phyloP scores from a whole-genome alignment of 179 eudicot species.

The Gypsophila paniculata region DNA sequence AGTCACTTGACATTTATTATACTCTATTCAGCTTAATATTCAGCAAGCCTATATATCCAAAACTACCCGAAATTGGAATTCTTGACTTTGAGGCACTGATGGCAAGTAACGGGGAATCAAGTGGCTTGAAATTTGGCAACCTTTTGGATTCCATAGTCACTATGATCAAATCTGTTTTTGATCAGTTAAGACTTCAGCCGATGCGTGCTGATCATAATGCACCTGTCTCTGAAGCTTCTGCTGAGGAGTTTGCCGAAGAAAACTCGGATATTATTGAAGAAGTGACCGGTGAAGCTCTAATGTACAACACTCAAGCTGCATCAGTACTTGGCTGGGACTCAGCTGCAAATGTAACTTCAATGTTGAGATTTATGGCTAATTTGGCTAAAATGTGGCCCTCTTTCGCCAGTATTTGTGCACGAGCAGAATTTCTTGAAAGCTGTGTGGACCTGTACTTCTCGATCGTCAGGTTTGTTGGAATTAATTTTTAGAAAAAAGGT shows the following conservation, averaged over 20 bases:
- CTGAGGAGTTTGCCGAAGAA: slow-evolving; percentile 59
- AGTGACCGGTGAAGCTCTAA: slow-evolving; percentile 66
- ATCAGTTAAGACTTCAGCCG: slow-evolving; percentile 56
- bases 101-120: slow-evolving; percentile 63
- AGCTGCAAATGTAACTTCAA: slow-evolving; percentile 82
- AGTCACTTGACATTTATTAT: slow-evolving; percentile 82
- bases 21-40: slow-evolving; percentile 78
- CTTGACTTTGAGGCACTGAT: slow-evolving; percentile 79
- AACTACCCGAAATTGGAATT: slow-evolving; percentile 88
- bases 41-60: slow-evolving; percentile 84
- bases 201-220: slow-evolving; percentile 58
- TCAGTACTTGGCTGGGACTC: slow-evolving; percentile 80
- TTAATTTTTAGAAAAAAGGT: too few species aligned
- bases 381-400: slow-evolving; percentile 74
- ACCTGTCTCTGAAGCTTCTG: slow-evolving; percentile 47
- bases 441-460: slow-evolving; percentile 85
- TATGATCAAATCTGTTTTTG: slow-evolving; percentile 72
- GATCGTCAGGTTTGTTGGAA: slow-evolving; percentile 59
- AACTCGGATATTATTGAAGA: slow-evolving; percentile 70
- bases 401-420: slow-evolving; percentile 66
- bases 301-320: slow-evolving; percentile 64
- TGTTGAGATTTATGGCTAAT: slow-evolving; percentile 83
- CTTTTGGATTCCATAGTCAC: slow-evolving; percentile 70
- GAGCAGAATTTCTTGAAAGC: slow-evolving; percentile 80
- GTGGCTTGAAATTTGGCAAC: slow-evolving; percentile 57